These are phyloP conservation scores for Chalciporus sphaerocephalus DNA, from an alignment of 768 basidiomycete genomes.

Conservation along the genomic window DNA sequence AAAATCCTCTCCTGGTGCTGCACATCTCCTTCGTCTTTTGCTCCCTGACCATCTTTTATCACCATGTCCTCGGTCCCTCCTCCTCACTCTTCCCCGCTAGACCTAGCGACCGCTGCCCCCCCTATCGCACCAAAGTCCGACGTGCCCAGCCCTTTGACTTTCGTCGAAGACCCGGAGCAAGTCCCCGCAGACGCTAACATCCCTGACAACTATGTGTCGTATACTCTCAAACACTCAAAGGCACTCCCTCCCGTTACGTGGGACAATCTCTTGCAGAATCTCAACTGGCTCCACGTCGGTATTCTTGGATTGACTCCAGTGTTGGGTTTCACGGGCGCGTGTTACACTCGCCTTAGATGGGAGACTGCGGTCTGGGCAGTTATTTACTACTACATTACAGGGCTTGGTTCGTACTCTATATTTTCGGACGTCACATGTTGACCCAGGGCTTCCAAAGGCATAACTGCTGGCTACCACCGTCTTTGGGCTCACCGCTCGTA, in stretches of 20 bases:
- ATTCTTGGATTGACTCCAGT: conserved; percentile 73
- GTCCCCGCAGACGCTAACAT: conserved; percentile 53
- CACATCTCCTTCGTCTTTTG: conserved; percentile 9
- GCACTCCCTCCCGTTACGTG: conserved; percentile 63
- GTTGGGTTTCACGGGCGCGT: conserved; percentile 69
- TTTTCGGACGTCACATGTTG: conserved; percentile 32
- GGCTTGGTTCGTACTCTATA: conserved; percentile 60
- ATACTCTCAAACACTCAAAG: conserved; percentile 66
- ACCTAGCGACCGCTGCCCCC: conserved; percentile 11
- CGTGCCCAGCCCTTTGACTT: not conserved
- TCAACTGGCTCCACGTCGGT: conserved; percentile 73
- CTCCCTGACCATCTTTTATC: conserved; percentile 20
- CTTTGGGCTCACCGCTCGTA: conserved; percentile 96
- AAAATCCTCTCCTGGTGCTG: conserved; percentile 16
- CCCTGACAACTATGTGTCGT: conserved; percentile 79
- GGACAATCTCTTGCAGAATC: conserved; percentile 54
- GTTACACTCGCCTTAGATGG: conserved; percentile 59
- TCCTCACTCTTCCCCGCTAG: conserved; percentile 12
- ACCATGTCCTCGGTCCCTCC: conserved; percentile 28
- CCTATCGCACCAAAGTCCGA: conserved; percentile 6
- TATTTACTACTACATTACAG: conserved; percentile 74
- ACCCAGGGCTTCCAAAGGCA: conserved; percentile 44
- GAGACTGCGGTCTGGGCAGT: conserved; percentile 70
- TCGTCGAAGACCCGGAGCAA: conserved; percentile 27
- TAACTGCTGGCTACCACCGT: conserved; percentile 94